These are phyloP conservation scores for Cutaneotrichosporon sp. DNA, from an alignment of 1,284 basidiomycete genomes.

Conservation along the genomic window DNA sequence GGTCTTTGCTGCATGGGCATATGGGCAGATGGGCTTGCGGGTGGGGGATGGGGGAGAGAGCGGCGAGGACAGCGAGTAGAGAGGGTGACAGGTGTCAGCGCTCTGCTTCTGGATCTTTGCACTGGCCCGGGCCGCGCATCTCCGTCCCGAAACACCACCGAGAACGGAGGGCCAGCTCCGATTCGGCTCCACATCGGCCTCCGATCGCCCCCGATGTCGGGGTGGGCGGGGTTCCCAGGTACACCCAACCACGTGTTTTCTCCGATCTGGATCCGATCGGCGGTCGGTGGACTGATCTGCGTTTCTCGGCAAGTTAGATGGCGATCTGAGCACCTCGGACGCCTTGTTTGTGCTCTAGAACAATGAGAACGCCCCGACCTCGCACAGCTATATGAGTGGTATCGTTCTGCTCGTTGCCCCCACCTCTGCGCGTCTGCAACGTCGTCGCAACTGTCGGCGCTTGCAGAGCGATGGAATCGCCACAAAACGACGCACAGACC, in stretches of 20 bases:
- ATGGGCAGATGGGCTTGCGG: not conserved
- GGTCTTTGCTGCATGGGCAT: not conserved
- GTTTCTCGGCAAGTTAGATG: not conserved
- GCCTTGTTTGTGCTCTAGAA: not conserved
- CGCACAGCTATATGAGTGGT: not conserved
- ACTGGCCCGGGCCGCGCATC: not conserved
- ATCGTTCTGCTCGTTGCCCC: not conserved
- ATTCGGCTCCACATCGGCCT: not conserved
- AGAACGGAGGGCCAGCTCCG: not conserved
- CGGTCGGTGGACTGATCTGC: not conserved
- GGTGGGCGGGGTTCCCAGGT: not conserved
- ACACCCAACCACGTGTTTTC: not conserved
- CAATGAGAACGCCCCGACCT: not conserved
- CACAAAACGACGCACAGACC: not conserved
- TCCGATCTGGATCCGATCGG: slow-evolving; percentile 1
- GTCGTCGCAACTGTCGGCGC: not conserved
- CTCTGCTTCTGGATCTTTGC: too few relatives aligned
- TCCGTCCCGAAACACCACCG: not conserved
- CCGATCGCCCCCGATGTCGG: not conserved
- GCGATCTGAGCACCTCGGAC: not conserved
- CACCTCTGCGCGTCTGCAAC: not conserved
- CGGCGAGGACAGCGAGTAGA: too few relatives aligned
- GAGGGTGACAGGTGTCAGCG: too few relatives aligned
- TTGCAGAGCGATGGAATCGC: not conserved
- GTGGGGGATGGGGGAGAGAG: not conserved